Base-by-base conservation (phyloP, 345 rosid genomes). In the Pugionium dolabratum region DNA sequence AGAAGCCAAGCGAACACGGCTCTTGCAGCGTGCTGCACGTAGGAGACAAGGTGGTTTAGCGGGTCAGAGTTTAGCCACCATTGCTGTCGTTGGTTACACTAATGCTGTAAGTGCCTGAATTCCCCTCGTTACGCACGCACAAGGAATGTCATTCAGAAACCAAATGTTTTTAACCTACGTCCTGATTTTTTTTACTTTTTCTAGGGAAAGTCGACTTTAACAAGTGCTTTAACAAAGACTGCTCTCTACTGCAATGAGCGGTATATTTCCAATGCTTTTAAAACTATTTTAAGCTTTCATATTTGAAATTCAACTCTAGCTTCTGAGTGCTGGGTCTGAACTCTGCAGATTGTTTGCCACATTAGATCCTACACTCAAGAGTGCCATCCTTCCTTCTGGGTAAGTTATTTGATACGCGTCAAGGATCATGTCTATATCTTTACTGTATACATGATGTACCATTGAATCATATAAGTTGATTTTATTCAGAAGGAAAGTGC, bases 71-170 rank as follows among this genome's bases (percentile, higher is more conserved):
- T 76, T 89, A 75, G 79, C 86, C 32, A 90, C 95, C 56, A 80
- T 93, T 62, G 99, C 99, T 58, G 85, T 90, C 62, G 99, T 93
- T 27, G 99, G 96, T 9, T 93, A 93, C 87, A 90, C 99, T 53
- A 93, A 93, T 79, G 97, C 96, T 78, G 96, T 93, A 85, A 72
- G 90, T 80, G 60, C 71, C 70, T 57, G 55, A 52, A 47, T 74
- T 57, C 53, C 37, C 0, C 51, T 9, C 41, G 18, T 18, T 18
- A 18, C 18, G 18, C 18, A 18, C 18, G 18, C 9, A 26, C 54
- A 43, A 4, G 11, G 32, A 42, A 2, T 71, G 53, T 56, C 64
- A 11, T 11, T 61, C 34, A 56, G 30, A 35, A 34, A 25, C 53
- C 50, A 50, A 56, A 9, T 28, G 9, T 66, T 49, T 48, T 45